These are phyloP conservation scores for Geosmithia flava DNA, from an alignment of 2,329 filamentous ascomycete genomes.

Conservation along the genomic window DNA sequence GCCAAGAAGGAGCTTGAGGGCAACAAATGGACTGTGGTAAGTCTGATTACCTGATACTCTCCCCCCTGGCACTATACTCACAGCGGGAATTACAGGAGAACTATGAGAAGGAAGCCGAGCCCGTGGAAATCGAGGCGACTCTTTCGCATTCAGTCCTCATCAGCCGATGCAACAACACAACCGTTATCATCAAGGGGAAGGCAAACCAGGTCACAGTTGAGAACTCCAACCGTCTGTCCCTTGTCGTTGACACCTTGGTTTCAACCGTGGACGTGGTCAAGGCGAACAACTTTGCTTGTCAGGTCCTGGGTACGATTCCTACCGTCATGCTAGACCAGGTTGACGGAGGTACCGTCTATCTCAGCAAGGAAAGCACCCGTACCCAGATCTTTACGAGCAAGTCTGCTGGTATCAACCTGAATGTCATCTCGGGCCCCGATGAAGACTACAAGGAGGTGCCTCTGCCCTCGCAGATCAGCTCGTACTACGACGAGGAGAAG, in stretches of 20 bases:
- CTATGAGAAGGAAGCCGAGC: constrained; percentile 62
- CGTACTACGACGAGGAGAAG: constrained; percentile 56
- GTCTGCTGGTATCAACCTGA: constrained; percentile 75
- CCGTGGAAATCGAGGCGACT: constrained; percentile 70
- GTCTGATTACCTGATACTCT: constrained; percentile 13
- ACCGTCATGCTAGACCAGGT: constrained; percentile 89
- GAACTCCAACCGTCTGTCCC: constrained; percentile 71
- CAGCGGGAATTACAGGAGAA: constrained; percentile 52
- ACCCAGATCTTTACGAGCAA: constrained; percentile 88
- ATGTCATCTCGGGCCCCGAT: constrained; percentile 57
- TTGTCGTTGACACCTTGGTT: constrained; percentile 81
- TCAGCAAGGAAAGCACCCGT: constrained; percentile 63
- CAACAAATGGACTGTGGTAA: constrained; percentile 85
- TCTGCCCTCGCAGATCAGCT: constrained; percentile 79
- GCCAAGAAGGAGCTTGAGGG: constrained; percentile 67
- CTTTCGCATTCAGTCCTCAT: constrained; percentile 86
- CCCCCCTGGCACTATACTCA: neutral
- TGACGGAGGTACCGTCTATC: constrained; percentile 78
- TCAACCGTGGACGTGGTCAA: constrained; percentile 93
- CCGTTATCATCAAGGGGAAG: constrained; percentile 82
- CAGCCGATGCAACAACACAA: constrained; percentile 81
- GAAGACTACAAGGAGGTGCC: constrained; percentile 82
- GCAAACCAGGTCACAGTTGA: constrained; percentile 95
- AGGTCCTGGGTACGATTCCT: constrained; percentile 75
- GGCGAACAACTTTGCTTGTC: constrained; percentile 85